phyloP scores from a whole-genome alignment of 805 yeast genomes.

The Blastobotrys parvus region DNA sequence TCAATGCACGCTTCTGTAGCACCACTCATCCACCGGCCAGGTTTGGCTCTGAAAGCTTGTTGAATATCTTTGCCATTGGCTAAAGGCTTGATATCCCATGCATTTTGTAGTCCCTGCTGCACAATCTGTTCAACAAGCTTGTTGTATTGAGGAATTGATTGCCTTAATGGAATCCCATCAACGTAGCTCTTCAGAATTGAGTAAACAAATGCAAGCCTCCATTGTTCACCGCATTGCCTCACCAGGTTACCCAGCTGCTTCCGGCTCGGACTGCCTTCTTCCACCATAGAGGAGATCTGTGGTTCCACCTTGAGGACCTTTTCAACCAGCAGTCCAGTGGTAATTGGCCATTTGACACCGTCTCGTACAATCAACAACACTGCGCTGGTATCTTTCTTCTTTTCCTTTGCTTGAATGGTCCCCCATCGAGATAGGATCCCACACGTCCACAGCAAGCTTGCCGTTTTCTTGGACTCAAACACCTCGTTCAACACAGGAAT shows the following conservation, averaged over 20 bases:
- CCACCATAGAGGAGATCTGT: not conserved
- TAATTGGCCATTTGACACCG: conserved; percentile 58
- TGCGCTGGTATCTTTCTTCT: conserved; percentile 32
- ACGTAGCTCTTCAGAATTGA: conserved; percentile 22
- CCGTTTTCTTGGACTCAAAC: not conserved
- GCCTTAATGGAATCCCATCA: too few relatives aligned
- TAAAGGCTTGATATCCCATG: conserved; percentile 49
- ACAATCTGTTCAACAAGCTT: conserved; percentile 24
- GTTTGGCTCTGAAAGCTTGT: conserved; percentile 42
- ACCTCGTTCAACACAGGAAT: not conserved
- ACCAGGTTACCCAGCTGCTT: conserved; percentile 54
- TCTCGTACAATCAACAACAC: conserved; percentile 50
- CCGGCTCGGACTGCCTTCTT: conserved; percentile 11
- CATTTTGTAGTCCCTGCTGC: conserved; percentile 33
- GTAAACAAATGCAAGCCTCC: conserved; percentile 37
- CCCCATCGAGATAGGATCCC: conserved; percentile 45
- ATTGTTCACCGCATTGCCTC: conserved; percentile 44
- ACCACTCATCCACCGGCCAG: conserved; percentile 81
- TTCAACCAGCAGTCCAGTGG: conserved; percentile 42
- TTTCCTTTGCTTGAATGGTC: conserved; percentile 31
- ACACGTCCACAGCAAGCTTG: conserved; percentile 38
- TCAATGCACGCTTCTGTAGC: conserved; percentile 47
- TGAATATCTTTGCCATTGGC: conserved; percentile 60
- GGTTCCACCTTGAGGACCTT: not conserved
- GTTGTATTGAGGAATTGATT: conserved; percentile 12